phyloP scores from a whole-genome alignment of 306 rosid species.

The Casuarina glauca region DNA sequence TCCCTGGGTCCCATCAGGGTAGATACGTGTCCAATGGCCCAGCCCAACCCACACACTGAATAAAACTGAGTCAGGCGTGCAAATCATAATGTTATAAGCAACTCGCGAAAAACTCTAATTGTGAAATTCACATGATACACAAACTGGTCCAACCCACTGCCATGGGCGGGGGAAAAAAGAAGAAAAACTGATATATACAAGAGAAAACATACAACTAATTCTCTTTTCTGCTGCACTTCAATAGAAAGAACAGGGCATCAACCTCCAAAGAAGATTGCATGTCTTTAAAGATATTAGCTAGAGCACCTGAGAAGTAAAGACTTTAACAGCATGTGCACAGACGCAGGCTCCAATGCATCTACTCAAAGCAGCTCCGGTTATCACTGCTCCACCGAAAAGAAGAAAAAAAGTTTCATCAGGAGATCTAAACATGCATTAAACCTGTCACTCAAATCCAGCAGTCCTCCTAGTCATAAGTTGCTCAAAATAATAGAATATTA shows the following conservation, averaged over 20 bases:
- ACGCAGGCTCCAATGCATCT: conserved; percentile 71
- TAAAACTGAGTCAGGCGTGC: too few species aligned
- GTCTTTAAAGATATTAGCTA: conserved; percentile 40
- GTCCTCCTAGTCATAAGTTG: neutral
- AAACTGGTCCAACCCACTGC: neutral
- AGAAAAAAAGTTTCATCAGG: conserved; percentile 10
- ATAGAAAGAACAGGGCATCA: conserved; percentile 19
- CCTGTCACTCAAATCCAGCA: neutral
- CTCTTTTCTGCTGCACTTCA: conserved; percentile 12
- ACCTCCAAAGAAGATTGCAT: conserved; percentile 24
- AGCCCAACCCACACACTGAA: too few species aligned
- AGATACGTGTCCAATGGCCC: too few species aligned
- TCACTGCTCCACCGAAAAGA: conserved; percentile 47
- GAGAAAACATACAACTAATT: neutral
- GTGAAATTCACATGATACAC: neutral
- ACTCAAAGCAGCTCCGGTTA: conserved; percentile 60
- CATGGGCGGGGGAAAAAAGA: neutral
- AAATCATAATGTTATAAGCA: too few species aligned
- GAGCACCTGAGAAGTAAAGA: conserved; percentile 44
- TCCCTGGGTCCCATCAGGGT: too few species aligned
- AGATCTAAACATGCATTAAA: neutral
- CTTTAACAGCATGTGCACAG: conserved; percentile 63
- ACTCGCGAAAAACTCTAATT: neutral
- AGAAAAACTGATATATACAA: neutral
- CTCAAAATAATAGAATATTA: neutral